phyloP scores from a whole-genome alignment of 176 grass and related monocot species.

The Rhipidocladum racemiflorum region DNA sequence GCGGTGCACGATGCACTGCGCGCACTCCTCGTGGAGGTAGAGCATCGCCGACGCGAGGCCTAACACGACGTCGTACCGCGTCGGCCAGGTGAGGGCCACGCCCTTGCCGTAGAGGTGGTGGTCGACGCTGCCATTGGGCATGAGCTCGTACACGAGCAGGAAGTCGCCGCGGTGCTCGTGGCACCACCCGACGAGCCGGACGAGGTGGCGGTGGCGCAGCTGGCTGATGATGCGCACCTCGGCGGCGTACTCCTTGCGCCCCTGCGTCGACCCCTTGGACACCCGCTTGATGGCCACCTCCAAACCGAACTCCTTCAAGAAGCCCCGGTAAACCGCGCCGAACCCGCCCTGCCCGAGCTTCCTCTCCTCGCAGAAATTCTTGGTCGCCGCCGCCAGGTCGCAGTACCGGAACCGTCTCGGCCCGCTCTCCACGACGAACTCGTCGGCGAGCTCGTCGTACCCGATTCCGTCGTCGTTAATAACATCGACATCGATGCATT shows the following conservation, averaged over 20 bases:
- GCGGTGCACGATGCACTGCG: slow-evolving; percentile 59
- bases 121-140: slow-evolving; percentile 88
- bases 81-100: slow-evolving; percentile 43
- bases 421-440: slow-evolving; percentile 53
- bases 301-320: slow-evolving; percentile 42
- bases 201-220: slow-evolving; percentile 65
- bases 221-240: slow-evolving; percentile 91
- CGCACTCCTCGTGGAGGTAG: slow-evolving; percentile 79
- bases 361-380: slow-evolving; percentile 55
- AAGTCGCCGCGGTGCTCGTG: slow-evolving; percentile 74
- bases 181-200: slow-evolving; percentile 82
- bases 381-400: slow-evolving; percentile 61
- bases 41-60: slow-evolving; percentile 74
- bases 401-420: slow-evolving; percentile 51
- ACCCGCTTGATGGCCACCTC: slow-evolving; percentile 82
- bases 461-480: slow-evolving; percentile 28
- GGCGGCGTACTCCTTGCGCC: slow-evolving; percentile 64
- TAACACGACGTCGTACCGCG: slow-evolving; percentile 43
- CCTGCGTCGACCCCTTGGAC: slow-evolving; percentile 59
- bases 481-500: slow-evolving; percentile 24
- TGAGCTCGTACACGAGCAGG: slow-evolving; percentile 76
- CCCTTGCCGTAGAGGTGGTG: slow-evolving; percentile 56
- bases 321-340: slow-evolving; percentile 68
- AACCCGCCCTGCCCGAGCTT: slow-evolving; percentile 86
- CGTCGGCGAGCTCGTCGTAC: slow-evolving; percentile 59